phyloP scores from a whole-genome alignment of 2,329 filamentous ascomycete species.

The Fusarium caatingaense region DNA sequence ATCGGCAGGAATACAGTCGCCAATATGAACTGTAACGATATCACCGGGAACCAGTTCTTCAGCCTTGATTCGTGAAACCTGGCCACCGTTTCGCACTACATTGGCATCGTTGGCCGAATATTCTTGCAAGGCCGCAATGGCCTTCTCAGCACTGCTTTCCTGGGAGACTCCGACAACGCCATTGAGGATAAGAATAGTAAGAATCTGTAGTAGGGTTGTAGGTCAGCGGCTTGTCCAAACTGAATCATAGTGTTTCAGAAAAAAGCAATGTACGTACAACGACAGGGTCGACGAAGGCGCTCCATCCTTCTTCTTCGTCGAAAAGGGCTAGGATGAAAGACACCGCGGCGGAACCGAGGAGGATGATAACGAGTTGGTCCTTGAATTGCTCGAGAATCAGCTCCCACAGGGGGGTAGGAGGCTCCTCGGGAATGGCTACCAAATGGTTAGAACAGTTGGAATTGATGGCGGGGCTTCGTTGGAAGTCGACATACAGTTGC shows the following conservation, averaged over 20 bases:
- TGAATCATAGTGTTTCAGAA: neutral
- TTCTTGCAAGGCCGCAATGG: slow-evolving; percentile 96
- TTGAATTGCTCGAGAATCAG: slow-evolving; percentile 99
- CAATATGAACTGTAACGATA: slow-evolving; percentile 86
- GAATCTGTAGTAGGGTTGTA: slow-evolving; percentile 69
- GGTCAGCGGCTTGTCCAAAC: slow-evolving; percentile 16
- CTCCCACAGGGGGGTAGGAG: slow-evolving; percentile 95
- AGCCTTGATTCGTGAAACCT: slow-evolving; percentile 86
- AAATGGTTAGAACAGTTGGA: slow-evolving; percentile 24
- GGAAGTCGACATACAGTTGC: slow-evolving; percentile 66
- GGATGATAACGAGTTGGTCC: slow-evolving; percentile 95
- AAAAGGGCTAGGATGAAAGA: slow-evolving; percentile 95
- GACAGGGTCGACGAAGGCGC: slow-evolving; percentile 93
- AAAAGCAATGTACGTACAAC: slow-evolving; percentile 73
- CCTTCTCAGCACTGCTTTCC: slow-evolving; percentile 98
- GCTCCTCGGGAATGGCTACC: slow-evolving; percentile 80
- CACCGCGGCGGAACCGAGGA: slow-evolving; percentile 90
- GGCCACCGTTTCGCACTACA: slow-evolving; percentile 83
- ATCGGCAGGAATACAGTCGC: slow-evolving; percentile 93
- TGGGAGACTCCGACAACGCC: slow-evolving; percentile 97
- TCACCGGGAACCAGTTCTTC: slow-evolving; percentile 97
- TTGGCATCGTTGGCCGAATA: slow-evolving; percentile 99
- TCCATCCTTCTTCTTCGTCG: slow-evolving; percentile 93
- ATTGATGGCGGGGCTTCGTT: slow-evolving; percentile 18
- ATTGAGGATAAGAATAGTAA: slow-evolving; percentile 96